phyloP scores from a whole-genome alignment of 768 basidiomycete species.

The Amanita muscaria region DNA sequence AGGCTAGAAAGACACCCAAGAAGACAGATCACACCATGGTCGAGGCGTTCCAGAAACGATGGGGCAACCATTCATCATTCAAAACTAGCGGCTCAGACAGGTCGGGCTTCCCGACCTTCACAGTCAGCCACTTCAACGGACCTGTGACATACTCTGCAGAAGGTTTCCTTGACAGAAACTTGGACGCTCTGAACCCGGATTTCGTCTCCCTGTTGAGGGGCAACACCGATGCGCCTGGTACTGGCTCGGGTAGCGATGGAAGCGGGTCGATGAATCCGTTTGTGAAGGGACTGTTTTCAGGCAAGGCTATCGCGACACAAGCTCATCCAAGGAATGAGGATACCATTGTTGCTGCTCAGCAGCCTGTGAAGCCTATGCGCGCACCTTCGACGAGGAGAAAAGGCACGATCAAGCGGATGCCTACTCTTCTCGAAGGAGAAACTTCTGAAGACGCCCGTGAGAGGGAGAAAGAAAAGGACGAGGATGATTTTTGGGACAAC shows the following conservation, averaged over 20 bases:
- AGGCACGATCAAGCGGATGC: slow-evolving; percentile 56
- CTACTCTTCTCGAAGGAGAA: slow-evolving; percentile 38
- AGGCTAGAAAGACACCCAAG: slow-evolving; percentile 76
- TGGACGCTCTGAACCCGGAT: slow-evolving; percentile 86
- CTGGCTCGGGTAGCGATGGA: slow-evolving; percentile 39
- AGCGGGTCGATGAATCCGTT: slow-evolving; percentile 86
- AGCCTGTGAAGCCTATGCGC: slow-evolving; percentile 90
- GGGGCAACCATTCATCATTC: slow-evolving; percentile 91
- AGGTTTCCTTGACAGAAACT: slow-evolving; percentile 80
- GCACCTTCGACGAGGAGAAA: slow-evolving; percentile 85
- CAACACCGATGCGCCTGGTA: slow-evolving; percentile 26
- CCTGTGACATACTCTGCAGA: slow-evolving; percentile 89
- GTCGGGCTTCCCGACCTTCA: slow-evolving; percentile 79
- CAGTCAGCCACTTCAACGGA: slow-evolving; percentile 85
- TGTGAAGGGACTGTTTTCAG: slow-evolving; percentile 82
- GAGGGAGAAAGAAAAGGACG: slow-evolving; percentile 45
- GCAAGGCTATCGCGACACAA: slow-evolving; percentile 84
- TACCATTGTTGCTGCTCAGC: slow-evolving; percentile 91
- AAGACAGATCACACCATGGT: slow-evolving; percentile 94
- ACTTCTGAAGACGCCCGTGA: slow-evolving; percentile 36
- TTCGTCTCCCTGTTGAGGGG: slow-evolving; percentile 87
- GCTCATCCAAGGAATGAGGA: slow-evolving; percentile 90
- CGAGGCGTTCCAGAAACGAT: slow-evolving; percentile 88
- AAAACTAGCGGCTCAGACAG: slow-evolving; percentile 71
- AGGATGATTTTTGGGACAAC: slow-evolving; percentile 11